A percentile compares a stretch with the other conserved stretches of the same genome.
Evolutionary conservation across 2,329 filamentous ascomycete species (phyloP).

Genomic region (Neofusicoccum sp.): DNA sequence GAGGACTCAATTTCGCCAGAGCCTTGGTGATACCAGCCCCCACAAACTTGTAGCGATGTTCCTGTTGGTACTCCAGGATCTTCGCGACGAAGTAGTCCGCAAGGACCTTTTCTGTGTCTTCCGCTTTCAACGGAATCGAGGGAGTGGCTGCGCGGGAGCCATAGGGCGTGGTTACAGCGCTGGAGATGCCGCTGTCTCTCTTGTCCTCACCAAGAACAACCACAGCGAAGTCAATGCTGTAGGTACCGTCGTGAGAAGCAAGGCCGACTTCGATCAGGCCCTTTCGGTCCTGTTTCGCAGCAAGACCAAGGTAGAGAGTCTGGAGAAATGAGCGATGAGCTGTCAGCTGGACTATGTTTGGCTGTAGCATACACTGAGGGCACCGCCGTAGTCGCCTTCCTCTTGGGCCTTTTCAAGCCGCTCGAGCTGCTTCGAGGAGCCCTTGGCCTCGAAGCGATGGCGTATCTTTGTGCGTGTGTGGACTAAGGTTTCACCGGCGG

Average conservation of each 20-base stretch:
- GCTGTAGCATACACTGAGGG: constrained; percentile 22
- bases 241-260: constrained; percentile 71
- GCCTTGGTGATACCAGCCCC: constrained; percentile 67
- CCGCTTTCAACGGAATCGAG: not conserved
- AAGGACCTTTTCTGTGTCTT: constrained; percentile 34
- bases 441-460: constrained; percentile 28
- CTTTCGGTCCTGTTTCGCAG: constrained; percentile 53
- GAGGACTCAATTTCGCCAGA: constrained; percentile 60
- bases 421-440: constrained; percentile 26
- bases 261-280: constrained; percentile 61
- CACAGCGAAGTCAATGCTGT: constrained; percentile 70
- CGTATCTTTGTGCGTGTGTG: constrained; percentile 20
- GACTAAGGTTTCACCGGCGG: not conserved
- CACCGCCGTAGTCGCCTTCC: constrained; percentile 20
- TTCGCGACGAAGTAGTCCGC: constrained; percentile 60
- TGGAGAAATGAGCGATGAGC: constrained; percentile 17
- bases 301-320: constrained; percentile 60
- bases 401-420: constrained; percentile 23
- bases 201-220: constrained; percentile 46
- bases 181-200: constrained; percentile 7
- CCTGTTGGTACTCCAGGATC: constrained; percentile 59
- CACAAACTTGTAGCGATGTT: constrained; percentile 71
- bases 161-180: constrained; percentile 17
- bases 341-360: not conserved
- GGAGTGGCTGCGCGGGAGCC: constrained; percentile 20